phyloP scores from a whole-genome alignment of 1,284 basidiomycete species.

The Albatrellus sp. region DNA sequence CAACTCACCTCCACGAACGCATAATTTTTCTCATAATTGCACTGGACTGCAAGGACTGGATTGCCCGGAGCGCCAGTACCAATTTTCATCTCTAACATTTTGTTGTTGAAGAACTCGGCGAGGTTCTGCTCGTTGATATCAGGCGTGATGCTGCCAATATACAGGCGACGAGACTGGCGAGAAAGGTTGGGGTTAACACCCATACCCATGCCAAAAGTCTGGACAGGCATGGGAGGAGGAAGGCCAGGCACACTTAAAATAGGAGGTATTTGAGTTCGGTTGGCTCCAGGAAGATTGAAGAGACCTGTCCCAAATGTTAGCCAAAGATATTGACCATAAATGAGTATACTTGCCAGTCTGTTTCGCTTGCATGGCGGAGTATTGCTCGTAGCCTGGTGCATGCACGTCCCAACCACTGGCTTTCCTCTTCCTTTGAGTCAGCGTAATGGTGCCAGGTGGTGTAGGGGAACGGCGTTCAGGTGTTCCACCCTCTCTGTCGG shows the following conservation, averaged over 20 bases:
- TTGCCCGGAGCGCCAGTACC: conserved; percentile 78
- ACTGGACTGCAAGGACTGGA: conserved; percentile 84
- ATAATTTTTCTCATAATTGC: conserved; percentile 97
- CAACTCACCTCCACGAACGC: conserved; percentile 83
- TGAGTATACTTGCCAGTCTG: conserved; percentile 62
- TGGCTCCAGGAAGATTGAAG: conserved; percentile 88
- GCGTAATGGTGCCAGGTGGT: conserved; percentile 70
- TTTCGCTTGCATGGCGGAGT: conserved; percentile 92
- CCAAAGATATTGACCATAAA: neutral
- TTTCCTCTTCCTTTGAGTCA: conserved; percentile 79
- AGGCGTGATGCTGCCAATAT: conserved; percentile 90
- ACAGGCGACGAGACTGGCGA: conserved; percentile 87
- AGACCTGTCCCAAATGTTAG: conserved; percentile 39
- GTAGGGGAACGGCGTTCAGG: conserved; percentile 82
- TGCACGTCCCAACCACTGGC: conserved; percentile 94
- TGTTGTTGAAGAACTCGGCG: conserved; percentile 86
- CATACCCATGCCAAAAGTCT: conserved; percentile 73
- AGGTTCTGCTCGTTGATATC: conserved; percentile 87
- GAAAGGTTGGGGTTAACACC: conserved; percentile 76
- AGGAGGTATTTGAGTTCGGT: conserved; percentile 75
- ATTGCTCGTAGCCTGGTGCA: conserved; percentile 90
- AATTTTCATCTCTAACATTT: conserved; percentile 88
- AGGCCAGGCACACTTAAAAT: conserved; percentile 69
- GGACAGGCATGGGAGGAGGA: conserved; percentile 73
- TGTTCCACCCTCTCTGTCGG: conserved; percentile 28